phyloP scores from a whole-genome alignment of 2,329 filamentous ascomycete genomes.

The Dactylellina parvicollis region DNA sequence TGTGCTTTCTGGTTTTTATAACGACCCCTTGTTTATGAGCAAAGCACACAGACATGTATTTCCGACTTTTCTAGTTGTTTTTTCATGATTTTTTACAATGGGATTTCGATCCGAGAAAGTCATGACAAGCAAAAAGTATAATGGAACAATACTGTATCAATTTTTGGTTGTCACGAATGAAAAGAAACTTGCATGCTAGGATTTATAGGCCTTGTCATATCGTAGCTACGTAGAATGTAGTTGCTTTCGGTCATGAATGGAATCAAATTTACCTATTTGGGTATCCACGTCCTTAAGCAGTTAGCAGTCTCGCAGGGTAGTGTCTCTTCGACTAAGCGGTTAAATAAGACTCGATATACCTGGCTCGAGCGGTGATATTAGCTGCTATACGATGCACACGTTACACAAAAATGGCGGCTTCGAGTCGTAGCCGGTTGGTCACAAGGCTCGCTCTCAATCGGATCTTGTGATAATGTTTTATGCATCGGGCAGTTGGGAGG shows the following conservation, averaged over 20 bases:
- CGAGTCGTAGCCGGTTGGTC: not conserved
- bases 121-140: not conserved
- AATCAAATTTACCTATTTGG: no score
- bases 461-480: not conserved
- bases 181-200: no score
- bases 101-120: not conserved
- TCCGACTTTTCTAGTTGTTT: not conserved
- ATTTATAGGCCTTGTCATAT: no score
- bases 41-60: not conserved
- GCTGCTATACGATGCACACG: not conserved
- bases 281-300: no score
- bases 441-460: not conserved
- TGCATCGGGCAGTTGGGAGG: conserved; percentile 21
- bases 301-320: no score
- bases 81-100: not conserved
- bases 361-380: no score
- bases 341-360: no score
- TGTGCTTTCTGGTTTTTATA: not conserved
- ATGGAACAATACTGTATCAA: not conserved
- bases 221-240: no score
- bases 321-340: no score
- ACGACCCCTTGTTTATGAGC: no score
- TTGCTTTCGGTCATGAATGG: no score
- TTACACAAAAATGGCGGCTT: not conserved
- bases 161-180: no score